A percentile compares a stretch with the other conserved stretches of the same genome.
These are phyloP conservation scores for Crithidia acanthocephali DNA, from an alignment of 208 protist species.

Conservation along the genomic window DNA sequence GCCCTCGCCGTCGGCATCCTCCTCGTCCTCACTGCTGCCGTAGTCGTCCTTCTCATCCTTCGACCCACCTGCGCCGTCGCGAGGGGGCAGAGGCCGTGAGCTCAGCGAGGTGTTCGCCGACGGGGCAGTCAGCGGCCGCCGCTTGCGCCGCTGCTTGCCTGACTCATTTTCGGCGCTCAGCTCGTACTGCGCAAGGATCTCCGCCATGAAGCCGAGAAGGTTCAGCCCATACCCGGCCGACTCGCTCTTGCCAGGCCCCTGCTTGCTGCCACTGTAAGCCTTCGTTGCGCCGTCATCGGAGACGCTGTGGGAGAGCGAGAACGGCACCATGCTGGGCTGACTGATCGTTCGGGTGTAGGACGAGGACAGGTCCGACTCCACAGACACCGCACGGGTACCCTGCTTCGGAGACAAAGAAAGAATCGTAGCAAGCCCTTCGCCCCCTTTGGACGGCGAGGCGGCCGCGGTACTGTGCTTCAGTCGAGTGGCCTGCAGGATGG, in stretches of 20 bases:
- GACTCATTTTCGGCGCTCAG: conserved; percentile 12
- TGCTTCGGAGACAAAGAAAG: background rate
- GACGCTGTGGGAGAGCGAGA: conserved; percentile 32
- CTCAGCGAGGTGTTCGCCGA: background rate
- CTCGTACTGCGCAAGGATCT: conserved; percentile 37
- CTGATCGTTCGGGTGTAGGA: conserved; percentile 10
- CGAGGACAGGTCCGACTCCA: background rate
- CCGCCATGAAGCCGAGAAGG: conserved; percentile 81
- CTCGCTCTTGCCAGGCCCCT: background rate
- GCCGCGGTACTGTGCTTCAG: background rate
- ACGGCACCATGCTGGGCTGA: conserved; percentile 58
- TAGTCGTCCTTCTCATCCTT: background rate
- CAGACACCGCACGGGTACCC: background rate
- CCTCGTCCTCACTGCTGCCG: background rate
- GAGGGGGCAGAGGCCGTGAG: background rate
- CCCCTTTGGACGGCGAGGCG: background rate
- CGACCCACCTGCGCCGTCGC: background rate
- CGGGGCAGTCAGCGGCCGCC: conserved; percentile 21
- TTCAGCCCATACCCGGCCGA: conserved; percentile 37
- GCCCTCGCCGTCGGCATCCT: background rate
- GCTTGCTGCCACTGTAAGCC: background rate
- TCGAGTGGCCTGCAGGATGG: background rate
- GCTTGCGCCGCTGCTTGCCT: background rate
- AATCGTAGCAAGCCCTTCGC: background rate
- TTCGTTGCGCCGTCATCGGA: background rate